Evolutionary conservation across 2,329 filamentous ascomycete genomes (phyloP).

Genomic region (Xylariaceae sp.): DNA sequence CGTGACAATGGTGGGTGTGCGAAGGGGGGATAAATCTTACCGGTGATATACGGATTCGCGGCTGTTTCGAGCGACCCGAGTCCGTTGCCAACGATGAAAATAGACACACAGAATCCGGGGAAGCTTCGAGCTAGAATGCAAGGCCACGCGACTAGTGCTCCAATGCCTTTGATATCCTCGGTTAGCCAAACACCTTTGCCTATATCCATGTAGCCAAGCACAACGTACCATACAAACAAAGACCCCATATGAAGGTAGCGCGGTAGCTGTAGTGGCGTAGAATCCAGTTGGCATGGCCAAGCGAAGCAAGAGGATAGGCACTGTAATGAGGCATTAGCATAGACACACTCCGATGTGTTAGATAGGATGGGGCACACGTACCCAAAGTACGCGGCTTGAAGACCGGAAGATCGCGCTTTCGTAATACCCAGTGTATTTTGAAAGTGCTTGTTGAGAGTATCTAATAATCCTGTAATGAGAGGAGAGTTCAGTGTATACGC

Average conservation of each 20-base stretch:
- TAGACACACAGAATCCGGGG: constrained; percentile 70
- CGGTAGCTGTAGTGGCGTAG: constrained; percentile 66
- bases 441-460: constrained; percentile 56
- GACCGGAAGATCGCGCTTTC: constrained; percentile 60
- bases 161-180: constrained; percentile 46
- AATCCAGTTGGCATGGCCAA: constrained; percentile 64
- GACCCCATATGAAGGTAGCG: constrained; percentile 67
- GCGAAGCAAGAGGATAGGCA: constrained; percentile 70
- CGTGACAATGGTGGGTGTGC: not conserved
- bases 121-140: constrained; percentile 67
- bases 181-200: constrained; percentile 3
- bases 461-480: constrained; percentile 48
- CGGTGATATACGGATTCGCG: constrained; percentile 74
- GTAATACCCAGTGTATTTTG: constrained; percentile 58
- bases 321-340: constrained; percentile 36
- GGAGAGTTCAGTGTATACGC: not conserved
- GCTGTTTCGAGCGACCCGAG: constrained; percentile 76
- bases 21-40: constrained; percentile 30
- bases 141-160: constrained; percentile 59
- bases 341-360: not conserved
- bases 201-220: not conserved
- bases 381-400: constrained; percentile 68
- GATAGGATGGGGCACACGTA: constrained; percentile 34
- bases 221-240: constrained; percentile 61
- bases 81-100: constrained; percentile 76